Evolutionary conservation across 257 asterid genomes (phyloP).

Genomic region (Lithospermum erythrorhizon): DNA sequence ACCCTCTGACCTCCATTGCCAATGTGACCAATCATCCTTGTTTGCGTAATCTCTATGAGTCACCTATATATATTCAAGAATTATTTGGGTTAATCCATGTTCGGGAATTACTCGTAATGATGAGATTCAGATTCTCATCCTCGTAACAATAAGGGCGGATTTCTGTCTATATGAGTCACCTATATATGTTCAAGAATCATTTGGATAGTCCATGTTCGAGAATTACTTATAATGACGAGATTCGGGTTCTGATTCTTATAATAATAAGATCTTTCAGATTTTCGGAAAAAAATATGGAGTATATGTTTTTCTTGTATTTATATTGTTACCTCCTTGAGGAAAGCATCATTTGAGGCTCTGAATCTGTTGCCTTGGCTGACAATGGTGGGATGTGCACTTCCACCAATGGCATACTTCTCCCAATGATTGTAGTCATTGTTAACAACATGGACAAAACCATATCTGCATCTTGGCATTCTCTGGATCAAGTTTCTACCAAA

Average conservation of each 20-base stretch:
- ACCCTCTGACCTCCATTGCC: conserved; percentile 82
- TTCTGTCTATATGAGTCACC: too few relatives aligned
- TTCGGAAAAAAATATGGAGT: too few relatives aligned
- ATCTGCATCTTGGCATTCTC: conserved; percentile 78
- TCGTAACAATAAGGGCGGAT: too few relatives aligned
- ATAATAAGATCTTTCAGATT: too few relatives aligned
- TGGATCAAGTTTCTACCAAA: conserved; percentile 61
- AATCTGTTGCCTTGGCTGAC: conserved; percentile 84
- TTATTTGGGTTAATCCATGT: too few relatives aligned
- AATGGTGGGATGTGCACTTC: conserved; percentile 66
- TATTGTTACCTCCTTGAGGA: conserved; percentile 30
- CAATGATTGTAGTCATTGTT: conserved; percentile 69
- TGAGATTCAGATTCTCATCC: too few relatives aligned
- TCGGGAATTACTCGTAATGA: too few relatives aligned
- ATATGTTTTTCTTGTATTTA: too few relatives aligned
- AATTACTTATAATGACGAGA: too few relatives aligned
- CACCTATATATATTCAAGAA: conserved; percentile 23
- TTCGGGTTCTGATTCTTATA: too few relatives aligned
- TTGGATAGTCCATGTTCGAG: too few relatives aligned
- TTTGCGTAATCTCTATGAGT: conserved; percentile 32
- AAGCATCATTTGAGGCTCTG: conserved; percentile 37
- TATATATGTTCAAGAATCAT: too few relatives aligned
- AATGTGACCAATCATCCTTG: conserved; percentile 33
- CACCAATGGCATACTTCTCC: conserved; percentile 79
- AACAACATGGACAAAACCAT: conserved; percentile 77